Evolutionary conservation across 2,329 filamentous ascomycete species (phyloP).

Genomic region (Aspergillus phoenicis): DNA sequence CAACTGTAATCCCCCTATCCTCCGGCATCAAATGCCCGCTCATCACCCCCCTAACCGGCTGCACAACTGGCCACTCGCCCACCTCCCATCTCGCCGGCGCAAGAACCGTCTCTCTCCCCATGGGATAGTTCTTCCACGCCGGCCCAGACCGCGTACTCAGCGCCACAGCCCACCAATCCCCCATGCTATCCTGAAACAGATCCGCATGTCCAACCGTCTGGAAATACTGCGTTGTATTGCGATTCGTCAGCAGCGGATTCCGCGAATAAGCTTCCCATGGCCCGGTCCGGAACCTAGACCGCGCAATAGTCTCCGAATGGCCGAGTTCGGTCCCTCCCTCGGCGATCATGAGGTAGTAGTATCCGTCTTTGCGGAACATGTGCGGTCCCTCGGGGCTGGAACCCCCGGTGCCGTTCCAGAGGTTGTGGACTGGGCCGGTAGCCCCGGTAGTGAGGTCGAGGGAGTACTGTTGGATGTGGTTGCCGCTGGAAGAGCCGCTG

Average conservation of each 20-base stretch:
- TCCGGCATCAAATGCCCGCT: slow-evolving; percentile 13
- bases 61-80: slow-evolving; percentile 50
- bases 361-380: slow-evolving; percentile 33
- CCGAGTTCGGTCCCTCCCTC: slow-evolving; percentile 32
- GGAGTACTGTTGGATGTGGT: slow-evolving; percentile 15
- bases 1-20: slow-evolving; percentile 13
- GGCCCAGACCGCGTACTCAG: slow-evolving; percentile 46
- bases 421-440: slow-evolving; percentile 6
- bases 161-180: slow-evolving; percentile 58
- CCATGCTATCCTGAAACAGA: slow-evolving; percentile 55
- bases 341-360: slow-evolving; percentile 34
- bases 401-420: slow-evolving; percentile 55
- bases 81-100: slow-evolving; percentile 52
- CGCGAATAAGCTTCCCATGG: slow-evolving; percentile 45
- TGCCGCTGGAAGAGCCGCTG: background rate
- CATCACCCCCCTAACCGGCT: slow-evolving; percentile 21
- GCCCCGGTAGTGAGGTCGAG: slow-evolving; percentile 34
- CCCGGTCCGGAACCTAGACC: slow-evolving; percentile 34
- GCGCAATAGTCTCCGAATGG: slow-evolving; percentile 34
- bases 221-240: slow-evolving; percentile 42
- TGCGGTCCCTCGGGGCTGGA: slow-evolving; percentile 37
- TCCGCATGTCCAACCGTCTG: slow-evolving; percentile 62
- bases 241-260: slow-evolving; percentile 48
- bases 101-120: slow-evolving; percentile 59
- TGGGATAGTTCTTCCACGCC: slow-evolving; percentile 49